phyloP scores from a whole-genome alignment of 1,139 yeast genomes.

The Suhomyces taliae region DNA sequence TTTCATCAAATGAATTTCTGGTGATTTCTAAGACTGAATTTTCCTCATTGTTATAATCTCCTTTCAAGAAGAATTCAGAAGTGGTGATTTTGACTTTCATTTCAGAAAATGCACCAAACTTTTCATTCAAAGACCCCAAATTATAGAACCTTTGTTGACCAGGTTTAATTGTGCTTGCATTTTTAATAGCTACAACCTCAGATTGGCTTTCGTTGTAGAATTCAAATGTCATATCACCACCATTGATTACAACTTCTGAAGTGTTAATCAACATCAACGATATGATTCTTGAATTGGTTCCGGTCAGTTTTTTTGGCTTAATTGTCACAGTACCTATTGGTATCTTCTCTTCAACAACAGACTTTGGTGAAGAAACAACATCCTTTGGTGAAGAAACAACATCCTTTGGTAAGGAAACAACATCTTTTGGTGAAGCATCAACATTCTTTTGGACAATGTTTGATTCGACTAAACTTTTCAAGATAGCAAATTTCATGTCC shows the following conservation, averaged over 20 bases:
- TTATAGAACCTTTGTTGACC: constrained; percentile 33
- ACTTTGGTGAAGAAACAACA: not conserved
- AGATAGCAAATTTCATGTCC: constrained; percentile 6
- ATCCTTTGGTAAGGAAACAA: not conserved
- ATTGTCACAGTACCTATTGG: constrained; percentile 3
- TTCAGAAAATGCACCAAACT: constrained; percentile 18
- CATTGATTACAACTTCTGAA: constrained; percentile 24
- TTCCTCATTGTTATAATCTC: constrained; percentile 18
- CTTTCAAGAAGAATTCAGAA: constrained; percentile 25
- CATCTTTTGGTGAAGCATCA: not conserved
- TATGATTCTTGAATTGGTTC: constrained; percentile 22
- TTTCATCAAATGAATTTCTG: not conserved
- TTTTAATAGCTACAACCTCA: constrained; percentile 25
- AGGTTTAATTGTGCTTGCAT: constrained; percentile 29
- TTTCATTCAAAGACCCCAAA: constrained; percentile 18
- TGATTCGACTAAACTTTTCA: constrained; percentile 11
- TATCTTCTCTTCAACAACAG: not conserved
- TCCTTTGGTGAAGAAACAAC: not conserved
- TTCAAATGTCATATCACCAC: constrained; percentile 29
- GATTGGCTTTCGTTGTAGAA: constrained; percentile 19
- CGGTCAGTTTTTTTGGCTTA: constrained; percentile 8
- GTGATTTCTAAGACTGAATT: constrained; percentile 7
- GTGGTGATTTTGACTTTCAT: constrained; percentile 24
- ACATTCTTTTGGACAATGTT: not conserved
- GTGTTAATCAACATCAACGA: constrained; percentile 30